Evolutionary conservation across 495 filamentous ascomycete genomes (phyloP), one percentile per base, ranked within the genome.

Genomic region (Penicillium macrosclerotiorum): DNA sequence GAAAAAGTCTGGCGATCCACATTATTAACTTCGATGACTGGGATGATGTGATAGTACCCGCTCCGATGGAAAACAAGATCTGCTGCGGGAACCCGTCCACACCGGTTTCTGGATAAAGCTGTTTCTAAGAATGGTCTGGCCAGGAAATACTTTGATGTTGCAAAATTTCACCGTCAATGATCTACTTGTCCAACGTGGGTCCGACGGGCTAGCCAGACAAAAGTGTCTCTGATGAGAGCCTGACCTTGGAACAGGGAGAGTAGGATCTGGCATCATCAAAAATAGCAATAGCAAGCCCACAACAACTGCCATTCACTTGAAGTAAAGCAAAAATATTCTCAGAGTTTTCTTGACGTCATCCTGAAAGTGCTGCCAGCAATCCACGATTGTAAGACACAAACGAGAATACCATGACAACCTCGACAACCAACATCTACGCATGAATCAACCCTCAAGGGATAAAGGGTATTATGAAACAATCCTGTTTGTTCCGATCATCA

Each of bases 181-280:
- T 59, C 51, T 51, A 32, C 50, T 49, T n/a, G n/a, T n/a, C n/a
- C 31, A 8, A 30, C 27, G 49, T 49, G 57, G 57, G 53, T 44
- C 53, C 32, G n/a, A n/a, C n/a, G 40, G 27, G 13, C 40, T 17
- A 13, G 5, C 39, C 16, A 37, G 30, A 35, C 51, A 54, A 44
- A 41, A 30, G 13, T 18, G 20, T 24, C 29, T 40, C 40, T 52
- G 47, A 30, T 31, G 30, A 47, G 46, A n/a, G n/a, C n/a, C n/a
- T n/a, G 42, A 54, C 54, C 53, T 57, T 49, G 49, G 29, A 46
- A 44, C 9, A 3, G 3, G 25, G 14, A 16, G 16, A 16, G 18
- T 4, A 34, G 31, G 13, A 34, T 34, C 18, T 17, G n/a, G n/a
- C n/a, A n/a, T n/a, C 13, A 32, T 32, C 30, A 32, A 7, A 32